phyloP scores from a whole-genome alignment of 495 filamentous ascomycete genomes.

The Penicillium waksmanii region DNA sequence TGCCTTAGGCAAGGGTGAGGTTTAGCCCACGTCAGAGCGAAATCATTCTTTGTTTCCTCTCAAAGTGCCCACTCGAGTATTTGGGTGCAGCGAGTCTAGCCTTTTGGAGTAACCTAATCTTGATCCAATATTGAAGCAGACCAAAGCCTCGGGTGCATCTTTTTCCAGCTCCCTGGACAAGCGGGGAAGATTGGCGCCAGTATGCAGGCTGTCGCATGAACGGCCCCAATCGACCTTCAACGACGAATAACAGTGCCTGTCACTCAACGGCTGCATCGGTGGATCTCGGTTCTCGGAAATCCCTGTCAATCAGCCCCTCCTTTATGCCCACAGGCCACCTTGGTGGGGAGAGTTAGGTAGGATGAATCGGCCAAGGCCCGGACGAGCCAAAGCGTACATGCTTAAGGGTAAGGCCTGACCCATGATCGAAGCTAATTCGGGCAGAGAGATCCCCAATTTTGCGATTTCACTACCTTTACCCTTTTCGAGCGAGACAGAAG shows the following conservation, averaged over 20 bases:
- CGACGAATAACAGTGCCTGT: neutral
- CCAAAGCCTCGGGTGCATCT: neutral
- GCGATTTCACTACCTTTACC: neutral
- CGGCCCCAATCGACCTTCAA: neutral
- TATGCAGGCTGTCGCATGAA: neutral
- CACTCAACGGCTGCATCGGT: neutral
- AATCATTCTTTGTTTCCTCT: conserved; percentile 1
- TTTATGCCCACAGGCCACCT: neutral
- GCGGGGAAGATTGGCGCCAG: conserved; percentile 1
- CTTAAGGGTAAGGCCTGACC: no score
- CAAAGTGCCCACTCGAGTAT: neutral
- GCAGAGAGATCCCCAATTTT: neutral
- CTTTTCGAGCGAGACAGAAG: neutral
- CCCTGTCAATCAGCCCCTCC: neutral
- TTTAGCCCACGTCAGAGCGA: conserved; percentile 3
- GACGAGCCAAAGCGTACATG: no score
- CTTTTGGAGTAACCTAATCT: neutral
- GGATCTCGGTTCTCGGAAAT: neutral
- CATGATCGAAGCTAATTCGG: neutral
- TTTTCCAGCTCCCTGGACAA: conserved; percentile 2
- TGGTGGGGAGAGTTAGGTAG: neutral
- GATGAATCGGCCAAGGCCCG: neutral
- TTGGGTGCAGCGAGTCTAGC: neutral
- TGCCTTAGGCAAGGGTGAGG: neutral
- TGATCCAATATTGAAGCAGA: neutral